phyloP scores from a whole-genome alignment of 148 eudicot genomes.

The Amaranthus palmeri region DNA sequence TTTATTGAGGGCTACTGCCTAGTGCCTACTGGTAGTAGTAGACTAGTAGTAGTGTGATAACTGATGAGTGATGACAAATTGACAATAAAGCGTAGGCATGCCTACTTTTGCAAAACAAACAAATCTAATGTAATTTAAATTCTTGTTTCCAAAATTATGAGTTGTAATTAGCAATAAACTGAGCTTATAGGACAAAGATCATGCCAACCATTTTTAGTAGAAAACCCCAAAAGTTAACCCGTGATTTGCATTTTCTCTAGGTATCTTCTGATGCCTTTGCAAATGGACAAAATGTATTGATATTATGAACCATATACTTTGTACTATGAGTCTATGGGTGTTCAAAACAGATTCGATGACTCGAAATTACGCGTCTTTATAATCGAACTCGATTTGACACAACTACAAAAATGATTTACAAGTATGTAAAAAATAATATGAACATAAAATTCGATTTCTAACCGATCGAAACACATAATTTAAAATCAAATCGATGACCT shows the following conservation, averaged over 20 bases:
- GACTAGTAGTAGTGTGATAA: no score
- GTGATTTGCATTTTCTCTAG: conserved; percentile 3
- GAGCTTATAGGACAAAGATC: conserved; percentile 7
- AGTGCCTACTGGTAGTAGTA: no score
- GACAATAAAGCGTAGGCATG: conserved; percentile 4
- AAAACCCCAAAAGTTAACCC: not conserved
- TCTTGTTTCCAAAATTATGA: not conserved
- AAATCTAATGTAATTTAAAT: not conserved
- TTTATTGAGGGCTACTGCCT: no score
- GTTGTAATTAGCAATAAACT: not conserved
- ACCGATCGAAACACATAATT: no score
- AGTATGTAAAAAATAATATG: no score
- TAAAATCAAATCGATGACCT: no score
- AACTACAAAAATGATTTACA: no score
- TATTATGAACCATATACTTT: not conserved
- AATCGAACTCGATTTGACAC: no score
- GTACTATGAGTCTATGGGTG: no score
- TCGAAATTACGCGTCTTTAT: no score
- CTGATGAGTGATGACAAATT: not conserved
- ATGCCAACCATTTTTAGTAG: not conserved
- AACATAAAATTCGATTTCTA: no score
- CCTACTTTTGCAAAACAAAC: not conserved
- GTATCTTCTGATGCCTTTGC: not conserved
- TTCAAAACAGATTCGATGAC: no score
- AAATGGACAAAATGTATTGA: not conserved